These are phyloP conservation scores for Leccinum angustisporum DNA, from an alignment of 1,284 basidiomycete species.

Conservation along the genomic window DNA sequence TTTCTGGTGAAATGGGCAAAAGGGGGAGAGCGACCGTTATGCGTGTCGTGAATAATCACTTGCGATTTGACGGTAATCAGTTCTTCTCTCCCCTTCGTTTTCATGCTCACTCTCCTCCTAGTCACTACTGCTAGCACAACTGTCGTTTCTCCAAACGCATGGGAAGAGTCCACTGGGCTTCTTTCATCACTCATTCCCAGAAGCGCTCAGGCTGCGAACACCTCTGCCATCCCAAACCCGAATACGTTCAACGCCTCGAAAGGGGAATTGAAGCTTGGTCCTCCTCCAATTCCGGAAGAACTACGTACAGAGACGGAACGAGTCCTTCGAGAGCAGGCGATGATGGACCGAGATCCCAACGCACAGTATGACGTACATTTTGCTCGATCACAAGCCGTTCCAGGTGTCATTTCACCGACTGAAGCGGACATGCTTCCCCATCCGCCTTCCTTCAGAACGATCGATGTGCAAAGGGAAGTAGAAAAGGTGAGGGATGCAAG, in stretches of 20 bases:
- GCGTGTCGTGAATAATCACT: slow-evolving; percentile 91
- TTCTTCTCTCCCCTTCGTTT: slow-evolving; percentile 11
- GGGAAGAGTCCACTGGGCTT: slow-evolving; percentile 84
- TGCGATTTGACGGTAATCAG: slow-evolving; percentile 84
- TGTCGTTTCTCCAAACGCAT: slow-evolving; percentile 58
- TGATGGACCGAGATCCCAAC: slow-evolving; percentile 65
- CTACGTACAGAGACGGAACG: slow-evolving; percentile 79
- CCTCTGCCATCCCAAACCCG: slow-evolving; percentile 46
- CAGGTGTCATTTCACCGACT: slow-evolving; percentile 63
- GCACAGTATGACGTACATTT: slow-evolving; percentile 64
- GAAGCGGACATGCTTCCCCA: slow-evolving; percentile 76
- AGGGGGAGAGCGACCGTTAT: slow-evolving; percentile 83
- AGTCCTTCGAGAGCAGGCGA: slow-evolving; percentile 66
- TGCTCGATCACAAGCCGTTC: slow-evolving; percentile 44
- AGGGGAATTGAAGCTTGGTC: slow-evolving; percentile 82
- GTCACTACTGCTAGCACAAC: slow-evolving; percentile 73
- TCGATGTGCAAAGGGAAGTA: slow-evolving; percentile 92
- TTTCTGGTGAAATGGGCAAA: slow-evolving; percentile 78
- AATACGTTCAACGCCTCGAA: slow-evolving; percentile 73
- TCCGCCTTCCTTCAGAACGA: slow-evolving; percentile 79
- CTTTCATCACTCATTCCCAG: slow-evolving; percentile 75
- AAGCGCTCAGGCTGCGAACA: slow-evolving; percentile 33
- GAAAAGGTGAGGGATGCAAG: slow-evolving; percentile 86
- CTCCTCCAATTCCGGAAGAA: slow-evolving; percentile 74
- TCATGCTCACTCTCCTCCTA: slow-evolving; percentile 34